phyloP scores from a whole-genome alignment of 345 rosid genomes.

The Populus ilicifolia region DNA sequence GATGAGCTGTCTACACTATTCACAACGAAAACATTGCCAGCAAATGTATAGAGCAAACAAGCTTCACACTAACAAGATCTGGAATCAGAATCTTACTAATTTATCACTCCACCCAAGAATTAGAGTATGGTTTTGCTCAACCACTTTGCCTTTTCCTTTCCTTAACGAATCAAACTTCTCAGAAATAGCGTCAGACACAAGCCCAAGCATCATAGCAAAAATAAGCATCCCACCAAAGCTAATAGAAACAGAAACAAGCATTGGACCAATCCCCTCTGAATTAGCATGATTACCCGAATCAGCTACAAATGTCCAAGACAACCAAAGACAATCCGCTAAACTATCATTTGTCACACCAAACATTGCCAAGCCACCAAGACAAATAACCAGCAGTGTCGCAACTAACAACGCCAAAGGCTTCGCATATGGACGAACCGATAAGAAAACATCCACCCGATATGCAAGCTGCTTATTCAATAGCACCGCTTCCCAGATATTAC shows the following conservation, averaged over 20 bases:
- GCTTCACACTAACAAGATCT: neutral
- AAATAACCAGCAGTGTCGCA: constrained; percentile 59
- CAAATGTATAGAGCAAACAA: neutral
- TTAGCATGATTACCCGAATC: constrained; percentile 66
- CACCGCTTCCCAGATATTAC: constrained; percentile 45
- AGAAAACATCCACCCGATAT: constrained; percentile 44
- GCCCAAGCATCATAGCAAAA: constrained; percentile 81
- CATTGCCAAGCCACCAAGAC: constrained; percentile 65
- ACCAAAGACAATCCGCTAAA: constrained; percentile 67
- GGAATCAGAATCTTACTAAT: constrained; percentile 46
- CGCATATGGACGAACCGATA: constrained; percentile 68
- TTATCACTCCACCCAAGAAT: constrained; percentile 85
- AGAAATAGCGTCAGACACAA: constrained; percentile 70
- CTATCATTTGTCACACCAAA: constrained; percentile 58
- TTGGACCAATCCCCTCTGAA: constrained; percentile 63
- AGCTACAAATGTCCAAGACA: constrained; percentile 68
- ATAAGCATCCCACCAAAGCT: constrained; percentile 83
- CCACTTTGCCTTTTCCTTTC: constrained; percentile 68
- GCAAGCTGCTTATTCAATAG: constrained; percentile 55
- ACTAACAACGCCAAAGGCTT: constrained; percentile 59
- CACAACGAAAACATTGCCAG: neutral
- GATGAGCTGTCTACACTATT: neutral
- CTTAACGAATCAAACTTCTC: constrained; percentile 71
- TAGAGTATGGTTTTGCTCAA: constrained; percentile 67
- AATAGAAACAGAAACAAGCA: constrained; percentile 65